Base-by-base conservation (phyloP, 2,329 filamentous ascomycete genomes). In the Immersiporthe knoxdaviesiana region DNA sequence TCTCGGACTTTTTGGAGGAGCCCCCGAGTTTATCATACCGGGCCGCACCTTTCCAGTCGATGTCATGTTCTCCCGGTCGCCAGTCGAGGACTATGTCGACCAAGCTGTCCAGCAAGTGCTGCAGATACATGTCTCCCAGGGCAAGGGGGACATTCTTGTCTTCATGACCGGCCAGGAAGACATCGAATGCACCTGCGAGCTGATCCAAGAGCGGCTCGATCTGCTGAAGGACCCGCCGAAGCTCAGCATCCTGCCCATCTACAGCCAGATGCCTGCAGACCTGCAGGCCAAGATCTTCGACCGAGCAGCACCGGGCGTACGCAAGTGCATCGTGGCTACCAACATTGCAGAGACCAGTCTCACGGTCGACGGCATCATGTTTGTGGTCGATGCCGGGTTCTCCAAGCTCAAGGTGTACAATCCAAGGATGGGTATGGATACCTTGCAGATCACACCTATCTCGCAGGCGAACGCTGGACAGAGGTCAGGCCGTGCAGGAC, bases 101-200 rank as follows among this genome's bases (percentile, higher is more conserved):
- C 93, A 94, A 74, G 93, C 97, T 1, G 96, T 99, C 65, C 96
- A 97, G 77, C 96, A 98, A 79, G 92, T 97, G 52, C 85, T 99
- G 61, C 91, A 94, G 1, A 98, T 99, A 65, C 96, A 99, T 75
- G 94, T 99, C 14, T 97, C 94, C 0, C 97, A 98, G 84, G 93
- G 93, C 0, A 81, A 89, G 0, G 96, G 96, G 16, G 96, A 99
- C 80, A 98, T 99, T 68, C 84, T 99, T 11, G 95, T 99, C 11
- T 99, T 99, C 80, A 99, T 99, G 96, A 99, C 97, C 0, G 96
- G 96, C 14, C 96, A 98, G 78, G 97, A 99, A 80, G 96, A 99
- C 76, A 99, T 99, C 71, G 96, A 99, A 79, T 92, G 92, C 56
- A 99, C 97, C 0, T 99, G 96, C 77, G 96, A 99, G 76, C 84